Conservation (phyloP, 1,284 basidiomycete genomes). For the Leucoagaricus sp. region DNA sequence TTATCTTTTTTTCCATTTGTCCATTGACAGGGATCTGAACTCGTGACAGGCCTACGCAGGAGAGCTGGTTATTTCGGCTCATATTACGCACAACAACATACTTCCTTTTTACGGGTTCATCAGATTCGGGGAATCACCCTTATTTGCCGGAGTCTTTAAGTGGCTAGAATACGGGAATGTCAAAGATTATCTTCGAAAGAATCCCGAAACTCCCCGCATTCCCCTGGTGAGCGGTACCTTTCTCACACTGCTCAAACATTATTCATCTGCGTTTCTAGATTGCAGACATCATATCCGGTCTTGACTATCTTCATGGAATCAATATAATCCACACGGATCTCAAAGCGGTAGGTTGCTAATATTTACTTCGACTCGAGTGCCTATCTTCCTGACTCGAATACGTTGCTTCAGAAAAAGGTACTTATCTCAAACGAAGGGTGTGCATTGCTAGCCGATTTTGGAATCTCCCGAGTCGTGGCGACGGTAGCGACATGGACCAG, state of each 20-base stretch:
- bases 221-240: background rate
- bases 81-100: background rate
- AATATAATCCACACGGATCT: background rate
- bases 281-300: background rate
- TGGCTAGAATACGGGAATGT: background rate
- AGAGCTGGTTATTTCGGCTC: background rate
- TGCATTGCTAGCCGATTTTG: background rate
- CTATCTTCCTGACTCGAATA: background rate
- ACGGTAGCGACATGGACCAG: background rate
- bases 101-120: background rate
- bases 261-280: background rate
- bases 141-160: background rate
- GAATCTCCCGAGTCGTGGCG: background rate
- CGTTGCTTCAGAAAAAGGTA: background rate
- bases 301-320: background rate
- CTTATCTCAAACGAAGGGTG: background rate
- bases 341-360: background rate
- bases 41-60: background rate
- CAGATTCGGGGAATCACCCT: background rate
- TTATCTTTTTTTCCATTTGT: background rate
- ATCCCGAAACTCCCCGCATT: background rate
- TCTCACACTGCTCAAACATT: background rate
- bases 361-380: background rate
- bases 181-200: background rate
- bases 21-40: too few relatives aligned